Base-by-base conservation (phyloP, 83 land plant genomes). In the Picea abies region DNA sequence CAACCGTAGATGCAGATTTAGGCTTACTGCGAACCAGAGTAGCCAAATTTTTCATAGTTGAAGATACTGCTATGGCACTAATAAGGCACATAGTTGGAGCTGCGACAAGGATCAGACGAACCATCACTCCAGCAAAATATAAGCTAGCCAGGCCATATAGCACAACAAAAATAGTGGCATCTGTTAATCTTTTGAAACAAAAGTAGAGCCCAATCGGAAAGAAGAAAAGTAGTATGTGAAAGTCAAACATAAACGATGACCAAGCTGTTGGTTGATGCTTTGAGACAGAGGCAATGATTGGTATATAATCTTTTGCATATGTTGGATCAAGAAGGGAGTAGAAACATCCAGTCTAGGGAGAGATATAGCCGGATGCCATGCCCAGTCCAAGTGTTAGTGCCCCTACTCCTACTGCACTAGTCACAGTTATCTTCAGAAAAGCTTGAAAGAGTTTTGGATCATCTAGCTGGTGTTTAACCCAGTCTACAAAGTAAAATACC, bases 181-280 rank as follows among this genome's bases (percentile, higher is more conserved):
- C 99, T 39, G 92, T 91, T 62, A 95, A 32, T 32, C 35, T 32
- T 32, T 32, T 32, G 35, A 32, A 32, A 32, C 35, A 32, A 32
- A 32, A 32, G 35, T 32, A 32, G 35, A 32, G 35, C 35, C 35
- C 35, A 32, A 1, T 1, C 35, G 35, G 35, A 32, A 84, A 64
- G 95, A 82, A 89, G 92, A 92, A 86, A 97, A 97, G 88, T 98
- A 97, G 83, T 95, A 32, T 32, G 35, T 32, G 35, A 32, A 32
- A 32, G 1, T 32, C 35, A 32, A 32, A 32, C 35, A 32, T 97
- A 86, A 97, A 97, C 15, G 99, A 97, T 39, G 99, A 97, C 99
- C 99, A 97, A 19, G 99, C 96, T 25, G 99, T 97, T 63, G 99
- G 99, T 80, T 97, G 99, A 88, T 97, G 99, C 90, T 97, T 98